Evolutionary conservation across 2,329 filamentous ascomycete genomes (phyloP), one percentile per base, ranked within the genome.

Genomic region (Plenodomus lindquistii): DNA sequence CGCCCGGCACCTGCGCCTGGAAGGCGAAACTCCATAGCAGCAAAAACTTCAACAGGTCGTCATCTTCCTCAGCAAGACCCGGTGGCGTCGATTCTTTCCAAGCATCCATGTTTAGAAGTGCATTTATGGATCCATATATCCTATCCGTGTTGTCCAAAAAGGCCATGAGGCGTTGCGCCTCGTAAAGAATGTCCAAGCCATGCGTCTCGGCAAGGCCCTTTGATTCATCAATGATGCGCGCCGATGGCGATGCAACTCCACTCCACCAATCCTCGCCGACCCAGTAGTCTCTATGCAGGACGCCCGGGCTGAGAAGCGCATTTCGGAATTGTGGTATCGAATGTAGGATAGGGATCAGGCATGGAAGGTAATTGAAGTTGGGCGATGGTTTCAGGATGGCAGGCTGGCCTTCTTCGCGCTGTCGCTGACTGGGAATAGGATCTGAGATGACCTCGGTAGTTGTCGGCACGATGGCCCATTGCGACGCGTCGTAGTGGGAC

Each of bases 241-340:
- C 74, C 13, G 77, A 66, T 22, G 76, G 70, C 20, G 83, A 79
- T 0, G 76, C 64, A 22, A 75, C 76, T 17, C 84, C 84, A 57
- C 79, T 81, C 84, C 84, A 87, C 84, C 84, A 87, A 10, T 83
- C 79, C 1, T 74, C 57, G 49, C 84, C 78, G 44, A 78, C 66
- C 37, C 81, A 81, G 57, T 86, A 86, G 48, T 80, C 73, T 2
- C 69, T 62, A 19, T 77, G 66, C 5, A 73, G 58, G 20, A 76
- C 68, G 7, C 72, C 70, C n/a, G 78, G 73, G 35, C 77, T 65
- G 11, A 86, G 66, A 9, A 86, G 72, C 8, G 80, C 79, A 60
- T 85, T 82, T 46, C 83, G 76, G 17, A 79, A 80, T 22, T 81
- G 69, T 3, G 84, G 83, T 46, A 86, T 84, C 17, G 79, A 76